Evolutionary conservation across 140 eudicot genomes (phyloP).

Genomic region (Anethum foeniculum): DNA sequence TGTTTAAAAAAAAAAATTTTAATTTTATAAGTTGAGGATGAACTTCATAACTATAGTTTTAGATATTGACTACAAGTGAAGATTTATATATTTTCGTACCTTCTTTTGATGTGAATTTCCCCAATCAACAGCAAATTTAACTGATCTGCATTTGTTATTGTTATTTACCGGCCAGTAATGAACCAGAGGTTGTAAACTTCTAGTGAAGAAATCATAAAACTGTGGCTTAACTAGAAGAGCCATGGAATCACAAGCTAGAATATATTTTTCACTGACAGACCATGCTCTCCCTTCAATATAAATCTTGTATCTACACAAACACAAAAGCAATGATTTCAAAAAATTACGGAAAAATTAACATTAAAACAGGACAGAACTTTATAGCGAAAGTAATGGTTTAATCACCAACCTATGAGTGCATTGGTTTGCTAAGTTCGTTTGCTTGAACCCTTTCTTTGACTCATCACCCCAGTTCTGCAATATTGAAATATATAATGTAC

Average conservation of each 20-base stretch:
- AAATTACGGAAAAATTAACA: not conserved
- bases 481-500: not conserved
- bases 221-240: slow-evolving; percentile 22
- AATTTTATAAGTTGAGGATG: not conserved
- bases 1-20: too few species aligned
- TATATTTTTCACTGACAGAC: slow-evolving; percentile 35
- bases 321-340: not conserved
- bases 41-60: not conserved
- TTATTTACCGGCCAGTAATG: slow-evolving; percentile 35
- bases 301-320: slow-evolving; percentile 26
- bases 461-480: slow-evolving; percentile 61
- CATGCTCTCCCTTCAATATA: slow-evolving; percentile 34
- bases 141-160: slow-evolving; percentile 23
- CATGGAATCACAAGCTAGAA: slow-evolving; percentile 33
- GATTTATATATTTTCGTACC: slow-evolving; percentile 11
- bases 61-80: not conserved
- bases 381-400: not conserved
- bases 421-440: slow-evolving; percentile 62
- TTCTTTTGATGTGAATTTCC: slow-evolving; percentile 21
- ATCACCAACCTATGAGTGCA: slow-evolving; percentile 60
- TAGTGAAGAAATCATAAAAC: slow-evolving; percentile 27
- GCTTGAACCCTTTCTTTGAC: slow-evolving; percentile 43
- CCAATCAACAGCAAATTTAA: slow-evolving; percentile 33
- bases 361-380: not conserved
- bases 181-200: slow-evolving; percentile 26